Evolutionary conservation across 495 filamentous ascomycete genomes (phyloP), one percentile per base, ranked within the genome.

Genomic region (Tuber magnatum): DNA sequence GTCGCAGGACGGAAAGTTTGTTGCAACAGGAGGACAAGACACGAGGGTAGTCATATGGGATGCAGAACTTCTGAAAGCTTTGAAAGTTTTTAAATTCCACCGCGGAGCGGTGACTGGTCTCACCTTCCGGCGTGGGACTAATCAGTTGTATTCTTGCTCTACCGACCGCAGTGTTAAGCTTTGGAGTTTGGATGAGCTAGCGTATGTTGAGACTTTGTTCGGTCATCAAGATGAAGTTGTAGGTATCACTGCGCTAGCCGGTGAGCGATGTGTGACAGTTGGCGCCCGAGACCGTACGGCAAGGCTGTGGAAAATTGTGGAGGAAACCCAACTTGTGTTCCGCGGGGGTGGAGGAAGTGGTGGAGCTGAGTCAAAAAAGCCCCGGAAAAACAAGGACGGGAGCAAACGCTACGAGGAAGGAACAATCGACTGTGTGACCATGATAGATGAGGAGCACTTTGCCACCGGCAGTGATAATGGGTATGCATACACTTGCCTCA

Each of bases 231-330:
- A 98, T 81, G 87, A 91, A 76, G 91, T 97, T 61, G 86, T 94
- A 51, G 91, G 92, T 79, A 87, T 99, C 72, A 90, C 92, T 56
- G 92, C 94, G 9, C 87, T 97, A 79, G 90, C 89, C 20, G 89
- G 92, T 73, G 95, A 99, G 84, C 90, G 93, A 46, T 97, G 95
- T 83, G 87, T 98, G 72, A 93, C 90, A 76, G 95, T 97, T 32
- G 95, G 95, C 75, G 91, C 91, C 42, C 87, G 94, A 71, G 95
- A 99, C 82, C 90, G 94, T 38, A 97, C 95, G 0, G 94, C 94
- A n/a, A 87, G 95, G 42, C 84, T 97, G 76, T 99, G 95, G 95
- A 99, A 98, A 83, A 94, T 98, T 3, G 90, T 93, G 40, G 95
- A 99, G 74, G 95, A 99, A 82, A 92, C 90, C 1, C 96, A 98